Conservation (phyloP, 1,139 yeast genomes). For the Hyphopichia khmerensis region DNA sequence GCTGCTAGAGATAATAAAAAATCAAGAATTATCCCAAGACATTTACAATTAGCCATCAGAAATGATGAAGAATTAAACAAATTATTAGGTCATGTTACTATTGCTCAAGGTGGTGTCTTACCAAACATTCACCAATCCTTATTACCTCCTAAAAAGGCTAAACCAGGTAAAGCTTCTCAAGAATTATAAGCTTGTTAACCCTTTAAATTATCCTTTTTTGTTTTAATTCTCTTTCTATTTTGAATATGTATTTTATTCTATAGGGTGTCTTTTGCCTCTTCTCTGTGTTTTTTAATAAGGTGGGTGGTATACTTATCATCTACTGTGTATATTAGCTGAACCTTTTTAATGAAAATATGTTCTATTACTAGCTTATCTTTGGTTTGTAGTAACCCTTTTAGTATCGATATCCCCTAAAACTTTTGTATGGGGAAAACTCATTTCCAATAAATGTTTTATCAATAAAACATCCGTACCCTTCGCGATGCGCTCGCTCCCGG, state of each 20-base stretch:
- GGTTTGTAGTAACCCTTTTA: no score
- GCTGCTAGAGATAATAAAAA: constrained; percentile 59
- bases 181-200: constrained; percentile 57
- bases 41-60: constrained; percentile 55
- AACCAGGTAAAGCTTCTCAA: constrained; percentile 77
- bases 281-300: not conserved
- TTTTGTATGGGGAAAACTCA: no score
- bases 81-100: constrained; percentile 85
- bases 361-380: constrained; percentile 1
- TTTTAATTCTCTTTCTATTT: constrained; percentile 3
- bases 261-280: not conserved
- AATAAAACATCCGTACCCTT: not conserved
- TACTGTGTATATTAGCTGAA: constrained; percentile 18
- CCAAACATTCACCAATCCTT: constrained; percentile 96
- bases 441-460: not conserved
- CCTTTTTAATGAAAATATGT: constrained; percentile 11
- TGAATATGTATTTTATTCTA: constrained; percentile 4
- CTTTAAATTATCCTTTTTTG: not conserved
- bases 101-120: constrained; percentile 97
- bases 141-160: constrained; percentile 90
- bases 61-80: constrained; percentile 54
- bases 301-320: no score
- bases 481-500: not conserved
- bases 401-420: no score
- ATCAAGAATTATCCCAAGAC: constrained; percentile 57